These are phyloP conservation scores for Alectoria sarmentosa DNA, from an alignment of 495 filamentous ascomycete species.

Conservation along the genomic window DNA sequence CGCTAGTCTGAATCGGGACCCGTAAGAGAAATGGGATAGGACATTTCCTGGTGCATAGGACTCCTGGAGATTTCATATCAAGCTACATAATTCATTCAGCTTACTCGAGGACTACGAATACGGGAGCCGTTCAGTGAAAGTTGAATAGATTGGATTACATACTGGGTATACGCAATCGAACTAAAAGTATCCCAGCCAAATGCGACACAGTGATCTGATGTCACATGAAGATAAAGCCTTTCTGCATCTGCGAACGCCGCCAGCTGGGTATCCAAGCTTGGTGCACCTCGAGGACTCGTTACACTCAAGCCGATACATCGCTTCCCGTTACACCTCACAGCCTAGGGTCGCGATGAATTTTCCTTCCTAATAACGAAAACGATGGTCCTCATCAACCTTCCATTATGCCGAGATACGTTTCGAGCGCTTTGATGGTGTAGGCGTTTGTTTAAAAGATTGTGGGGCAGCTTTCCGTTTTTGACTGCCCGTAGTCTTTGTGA, in stretches of 20 bases:
- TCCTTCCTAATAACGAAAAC: background rate
- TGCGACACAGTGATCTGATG: background rate
- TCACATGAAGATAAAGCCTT: background rate
- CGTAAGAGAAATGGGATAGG: no score
- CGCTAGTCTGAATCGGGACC: no score
- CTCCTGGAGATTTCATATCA: no score
- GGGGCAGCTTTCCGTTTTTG: constrained; percentile 20
- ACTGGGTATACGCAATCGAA: background rate
- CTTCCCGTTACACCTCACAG: background rate
- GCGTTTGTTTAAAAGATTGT: constrained; percentile 1
- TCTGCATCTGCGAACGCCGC: background rate
- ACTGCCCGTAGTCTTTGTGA: constrained; percentile 18
- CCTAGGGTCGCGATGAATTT: background rate
- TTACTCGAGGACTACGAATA: no score
- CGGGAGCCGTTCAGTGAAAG: background rate
- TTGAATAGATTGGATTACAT: background rate
- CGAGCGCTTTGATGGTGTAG: constrained; percentile 2
- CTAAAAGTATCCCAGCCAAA: background rate
- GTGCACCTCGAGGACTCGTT: background rate
- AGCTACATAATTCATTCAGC: no score
- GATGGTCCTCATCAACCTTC: background rate
- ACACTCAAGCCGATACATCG: no score
- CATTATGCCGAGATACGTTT: background rate
- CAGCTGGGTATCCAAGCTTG: background rate
- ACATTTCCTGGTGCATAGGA: no score